These are phyloP conservation scores for Penicillium sp. DNA, from an alignment of 2,329 filamentous ascomycete genomes.

Conservation along the genomic window DNA sequence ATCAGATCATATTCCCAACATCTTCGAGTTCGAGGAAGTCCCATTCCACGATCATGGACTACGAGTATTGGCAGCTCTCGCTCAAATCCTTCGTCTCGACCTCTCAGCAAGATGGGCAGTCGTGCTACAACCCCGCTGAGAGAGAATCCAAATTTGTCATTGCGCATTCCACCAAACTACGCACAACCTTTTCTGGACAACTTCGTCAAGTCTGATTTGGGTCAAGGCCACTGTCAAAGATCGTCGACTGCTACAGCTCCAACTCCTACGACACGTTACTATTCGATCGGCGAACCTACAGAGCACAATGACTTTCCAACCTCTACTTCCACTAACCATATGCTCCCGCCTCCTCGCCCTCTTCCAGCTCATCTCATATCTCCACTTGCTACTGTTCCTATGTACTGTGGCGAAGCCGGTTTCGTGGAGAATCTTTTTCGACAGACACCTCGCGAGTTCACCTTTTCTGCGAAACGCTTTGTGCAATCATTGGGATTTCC, in stretches of 20 bases:
- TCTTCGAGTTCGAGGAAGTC: conserved; percentile 10
- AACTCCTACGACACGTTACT: neutral
- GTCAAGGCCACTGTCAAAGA: neutral
- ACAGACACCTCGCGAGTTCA: conserved; percentile 11
- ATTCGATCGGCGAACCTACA: neutral
- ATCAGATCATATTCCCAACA: neutral
- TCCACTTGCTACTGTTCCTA: conserved; percentile 25
- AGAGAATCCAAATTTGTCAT: neutral
- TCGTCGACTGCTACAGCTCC: neutral
- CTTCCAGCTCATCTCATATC: conserved; percentile 14
- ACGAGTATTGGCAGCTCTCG: neutral
- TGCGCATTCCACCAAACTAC: neutral
- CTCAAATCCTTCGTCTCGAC: neutral
- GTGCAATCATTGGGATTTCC: conserved; percentile 16
- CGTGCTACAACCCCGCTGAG: neutral
- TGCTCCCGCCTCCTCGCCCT: neutral
- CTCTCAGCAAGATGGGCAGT: conserved; percentile 2
- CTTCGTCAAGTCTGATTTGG: neutral
- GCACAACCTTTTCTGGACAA: neutral
- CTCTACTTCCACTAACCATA: neutral
- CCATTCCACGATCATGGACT: conserved; percentile 5
- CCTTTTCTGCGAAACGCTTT: conserved; percentile 18
- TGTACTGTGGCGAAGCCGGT: conserved; percentile 20
- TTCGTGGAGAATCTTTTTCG: conserved; percentile 9
- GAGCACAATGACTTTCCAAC: neutral